Evolutionary conservation across 2,329 filamentous ascomycete species (phyloP), one percentile per base, ranked within the genome.

Genomic region (Venturia carpophila): DNA sequence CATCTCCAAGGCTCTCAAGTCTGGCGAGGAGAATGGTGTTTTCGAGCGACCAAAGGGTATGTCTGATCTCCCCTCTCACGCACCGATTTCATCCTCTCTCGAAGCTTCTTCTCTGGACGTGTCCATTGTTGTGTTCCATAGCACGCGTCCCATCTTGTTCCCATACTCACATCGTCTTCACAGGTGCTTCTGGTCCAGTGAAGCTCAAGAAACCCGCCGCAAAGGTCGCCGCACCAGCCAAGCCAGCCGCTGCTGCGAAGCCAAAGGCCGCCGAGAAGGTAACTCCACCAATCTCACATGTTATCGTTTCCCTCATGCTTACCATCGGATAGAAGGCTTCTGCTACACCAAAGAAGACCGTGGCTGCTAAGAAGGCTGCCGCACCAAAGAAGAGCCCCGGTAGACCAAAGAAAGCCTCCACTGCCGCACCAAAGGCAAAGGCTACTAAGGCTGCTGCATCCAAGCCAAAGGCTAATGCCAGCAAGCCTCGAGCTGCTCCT

Each of bases 31-130:
- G 73, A 92, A 89, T 83, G 90, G 90, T 68, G 83, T 90, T 72
- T 96, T 96, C 75, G 84, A 87, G 74, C 91, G 93, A 77, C 92
- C 92, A 73, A 96, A 96, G 86, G 92, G 91, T 91, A 83, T 70
- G 85, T 81, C 27, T n/a, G n/a, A 2, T 49, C 34, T 43, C 37
- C 60, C 37, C n/a, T n/a, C 9, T 34, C 30, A 34, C 27, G 30
- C 49, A 11, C 27, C 24, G 19, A 4, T 24, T n/a, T 37, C 13
- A 52, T 52, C 2, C 43, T 34, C 27, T 34, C 30, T 34, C 30
- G 30, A 34, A 34, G 30, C 30, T 34, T 34, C 30, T 37, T 6
- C 49, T 60, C 24, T 45, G 6, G 47, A 41, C 17, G 1, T 17
- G 62, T 49, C 7, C 24, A 34, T 37, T 39, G 42, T 21, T 41